Base-by-base conservation (phyloP, 2,329 filamentous ascomycete species). In the Tolypocladium sp. region DNA sequence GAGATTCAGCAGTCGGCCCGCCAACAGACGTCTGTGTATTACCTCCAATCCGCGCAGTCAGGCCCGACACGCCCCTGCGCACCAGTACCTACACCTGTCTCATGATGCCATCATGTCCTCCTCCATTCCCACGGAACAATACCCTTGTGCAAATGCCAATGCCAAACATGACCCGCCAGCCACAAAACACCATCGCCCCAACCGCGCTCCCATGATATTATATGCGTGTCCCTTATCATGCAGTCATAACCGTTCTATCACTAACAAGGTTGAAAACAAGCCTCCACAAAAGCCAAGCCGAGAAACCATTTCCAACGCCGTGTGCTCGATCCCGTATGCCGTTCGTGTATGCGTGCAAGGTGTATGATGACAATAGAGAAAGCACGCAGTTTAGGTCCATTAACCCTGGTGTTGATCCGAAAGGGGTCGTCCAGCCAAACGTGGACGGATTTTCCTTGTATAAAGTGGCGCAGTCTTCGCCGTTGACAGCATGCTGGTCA, bases 391-490 rank as follows among this genome's bases (percentile, higher is more conserved):
- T 8, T 33, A 20, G 1, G 46, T 2, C 17, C 27, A 15, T n/a
- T 3, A 10, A 51, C 27, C 3, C 46, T n/a, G 9, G 25, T 12
- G 25, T 8, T 15, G 27, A 4, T 51, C 13, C 25, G 8, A 51
- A 30, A 20, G 25, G 1, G n/a, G n/a, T 12, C 46, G 20, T 33
- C 44, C 30, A 30, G 25, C 25, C 44, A 49, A 27, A 7, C 44
- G 75, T 74, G 33, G 71, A 71, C 0, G 86, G 78, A 56, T 79
- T 81, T 53, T 90, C 87, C 56, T 79, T 81, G 70, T 90, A 92
- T 5, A 84, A 79, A 56, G 80, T 79, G 7, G 90, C 87, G 67
- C 92, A 96, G 67, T 95, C 91, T 68, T 94, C 89, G 9, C 92
- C 92, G 62, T 96, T 96, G 42, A 89, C 80, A 0, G 90, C 90